A percentile compares a stretch with the other conserved stretches of the same genome.
Evolutionary conservation across 2,329 filamentous ascomycete genomes (phyloP).

Genomic region (Cladophialophora exuberans): DNA sequence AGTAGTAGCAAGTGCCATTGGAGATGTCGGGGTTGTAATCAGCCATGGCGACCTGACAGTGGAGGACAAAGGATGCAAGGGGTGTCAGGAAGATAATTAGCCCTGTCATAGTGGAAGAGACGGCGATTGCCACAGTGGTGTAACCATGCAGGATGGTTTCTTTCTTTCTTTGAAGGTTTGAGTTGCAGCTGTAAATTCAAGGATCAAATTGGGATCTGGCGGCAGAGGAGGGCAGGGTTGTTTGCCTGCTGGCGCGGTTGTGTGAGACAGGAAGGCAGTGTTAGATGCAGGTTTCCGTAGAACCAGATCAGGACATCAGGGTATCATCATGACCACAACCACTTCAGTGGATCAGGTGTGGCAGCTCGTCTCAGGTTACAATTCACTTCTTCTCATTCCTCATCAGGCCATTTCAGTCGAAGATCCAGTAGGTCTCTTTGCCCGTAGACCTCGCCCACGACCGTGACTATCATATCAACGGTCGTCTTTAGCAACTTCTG

Average conservation of each 20-base stretch:
- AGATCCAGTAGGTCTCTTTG: slow-evolving; percentile 83
- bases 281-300: slow-evolving; percentile 6
- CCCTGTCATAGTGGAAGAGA: not conserved
- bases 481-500: slow-evolving; percentile 52
- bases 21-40: slow-evolving; percentile 31
- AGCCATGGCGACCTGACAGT: slow-evolving; percentile 17
- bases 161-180: not conserved
- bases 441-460: slow-evolving; percentile 86
- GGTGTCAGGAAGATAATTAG: not conserved
- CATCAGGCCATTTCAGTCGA: slow-evolving; percentile 58
- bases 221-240: slow-evolving; percentile 2
- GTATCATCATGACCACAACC: too few relatives aligned
- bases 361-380: slow-evolving; percentile 2
- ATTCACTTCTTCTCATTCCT: slow-evolving; percentile 15
- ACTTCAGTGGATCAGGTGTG: too few relatives aligned
- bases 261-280: slow-evolving; percentile 11
- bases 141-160: slow-evolving; percentile 12
- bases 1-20: slow-evolving; percentile 32
- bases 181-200: slow-evolving; percentile 5
- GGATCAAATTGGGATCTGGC: not conserved
- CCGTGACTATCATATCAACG: slow-evolving; percentile 87
- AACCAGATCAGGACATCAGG: too few relatives aligned
- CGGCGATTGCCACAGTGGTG: slow-evolving; percentile 6
- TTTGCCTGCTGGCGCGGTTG: not conserved
- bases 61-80: slow-evolving; percentile 5